These are phyloP conservation scores for Blastomyces gilchristii DNA, from an alignment of 2,329 filamentous ascomycete genomes.

Conservation along the genomic window DNA sequence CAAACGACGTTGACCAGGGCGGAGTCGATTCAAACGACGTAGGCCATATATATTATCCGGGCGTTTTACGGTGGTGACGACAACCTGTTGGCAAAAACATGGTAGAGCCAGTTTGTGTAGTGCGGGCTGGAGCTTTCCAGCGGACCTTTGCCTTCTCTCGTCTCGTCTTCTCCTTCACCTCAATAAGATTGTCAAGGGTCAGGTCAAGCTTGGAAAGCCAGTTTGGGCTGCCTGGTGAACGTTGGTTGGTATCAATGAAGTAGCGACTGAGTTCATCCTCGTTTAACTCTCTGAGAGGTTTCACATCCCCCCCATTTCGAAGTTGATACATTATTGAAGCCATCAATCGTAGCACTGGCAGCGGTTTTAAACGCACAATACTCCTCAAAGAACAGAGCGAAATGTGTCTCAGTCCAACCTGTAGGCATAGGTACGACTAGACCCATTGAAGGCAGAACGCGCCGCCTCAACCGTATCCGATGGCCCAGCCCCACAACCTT, in stretches of 20 bases:
- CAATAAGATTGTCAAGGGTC: neutral
- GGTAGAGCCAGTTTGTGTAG: neutral
- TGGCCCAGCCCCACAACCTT: neutral
- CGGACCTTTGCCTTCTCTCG: neutral
- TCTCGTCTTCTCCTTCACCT: neutral
- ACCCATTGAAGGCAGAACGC: neutral
- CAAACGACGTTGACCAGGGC: neutral
- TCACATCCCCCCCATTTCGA: neutral
- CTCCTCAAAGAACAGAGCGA: constrained; percentile 8
- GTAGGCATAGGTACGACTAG: neutral
- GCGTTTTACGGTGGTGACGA: neutral
- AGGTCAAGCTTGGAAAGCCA: neutral
- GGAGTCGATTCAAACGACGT: neutral
- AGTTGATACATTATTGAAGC: neutral
- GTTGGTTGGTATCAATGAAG: constrained; percentile 1
- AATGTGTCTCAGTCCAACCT: constrained; percentile 9
- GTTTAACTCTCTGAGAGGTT: neutral
- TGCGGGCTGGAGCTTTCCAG: neutral
- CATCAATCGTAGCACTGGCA: neutral
- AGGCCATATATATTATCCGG: neutral
- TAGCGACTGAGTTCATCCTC: neutral
- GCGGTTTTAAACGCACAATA: constrained; percentile 7
- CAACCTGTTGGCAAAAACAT: neutral
- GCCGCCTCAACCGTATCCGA: neutral
- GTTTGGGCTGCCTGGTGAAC: neutral